These are phyloP conservation scores for Funneliformis geosporum DNA, from an alignment of 192 early-diverging fungal genomes.

Conservation along the genomic window DNA sequence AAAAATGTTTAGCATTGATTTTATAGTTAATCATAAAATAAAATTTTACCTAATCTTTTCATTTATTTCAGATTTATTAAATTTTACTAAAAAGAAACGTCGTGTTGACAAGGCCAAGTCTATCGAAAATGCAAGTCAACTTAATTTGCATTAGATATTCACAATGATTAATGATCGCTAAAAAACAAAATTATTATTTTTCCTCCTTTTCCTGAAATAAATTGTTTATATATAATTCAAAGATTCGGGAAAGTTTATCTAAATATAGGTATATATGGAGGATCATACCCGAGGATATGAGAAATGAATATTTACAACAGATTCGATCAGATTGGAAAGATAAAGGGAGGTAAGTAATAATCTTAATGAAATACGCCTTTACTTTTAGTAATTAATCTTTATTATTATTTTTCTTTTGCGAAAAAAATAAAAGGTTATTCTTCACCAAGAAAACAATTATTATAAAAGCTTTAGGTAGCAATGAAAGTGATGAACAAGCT, in stretches of 20 bases:
- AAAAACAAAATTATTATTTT: too few species aligned
- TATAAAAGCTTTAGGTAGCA: neutral
- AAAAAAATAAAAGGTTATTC: neutral
- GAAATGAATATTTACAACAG: neutral
- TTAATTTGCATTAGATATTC: neutral
- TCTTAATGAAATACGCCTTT: neutral
- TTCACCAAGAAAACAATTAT: neutral
- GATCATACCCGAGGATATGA: neutral
- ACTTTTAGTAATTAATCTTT: neutral
- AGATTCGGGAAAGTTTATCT: neutral
- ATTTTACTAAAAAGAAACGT: neutral
- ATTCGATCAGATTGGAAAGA: neutral
- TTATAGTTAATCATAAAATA: neutral
- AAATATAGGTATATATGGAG: constrained; percentile 3
- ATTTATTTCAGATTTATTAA: neutral
- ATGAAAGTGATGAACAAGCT: neutral
- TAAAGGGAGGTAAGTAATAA: neutral
- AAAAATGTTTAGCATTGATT: too few species aligned
- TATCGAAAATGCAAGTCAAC: neutral
- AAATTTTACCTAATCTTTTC: neutral
- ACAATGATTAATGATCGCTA: neutral
- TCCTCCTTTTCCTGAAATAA: neutral
- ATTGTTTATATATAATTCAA: neutral
- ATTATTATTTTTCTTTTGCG: neutral
- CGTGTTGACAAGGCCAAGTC: neutral